Evolutionary conservation across 441 rosid species (phyloP).

Genomic region (Kokia cookei): DNA sequence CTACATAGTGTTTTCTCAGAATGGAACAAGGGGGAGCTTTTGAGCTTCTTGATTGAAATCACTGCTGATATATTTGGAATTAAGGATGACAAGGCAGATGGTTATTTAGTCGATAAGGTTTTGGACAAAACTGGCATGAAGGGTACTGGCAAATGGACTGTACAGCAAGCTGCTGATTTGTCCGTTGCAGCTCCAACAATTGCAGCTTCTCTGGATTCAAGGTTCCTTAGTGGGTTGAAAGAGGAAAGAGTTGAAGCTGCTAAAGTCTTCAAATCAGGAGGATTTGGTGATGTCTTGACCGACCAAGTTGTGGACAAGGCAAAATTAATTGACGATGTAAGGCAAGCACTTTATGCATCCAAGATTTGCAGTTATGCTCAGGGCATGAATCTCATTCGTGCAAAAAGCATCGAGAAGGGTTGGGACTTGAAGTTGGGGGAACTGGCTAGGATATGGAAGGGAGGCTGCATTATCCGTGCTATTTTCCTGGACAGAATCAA

Average conservation of each 20-base stretch:
- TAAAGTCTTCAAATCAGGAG: neutral
- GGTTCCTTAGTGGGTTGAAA: conserved; percentile 1
- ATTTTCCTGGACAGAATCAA: neutral
- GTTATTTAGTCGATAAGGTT: neutral
- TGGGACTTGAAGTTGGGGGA: conserved; percentile 5
- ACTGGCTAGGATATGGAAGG: conserved; percentile 5
- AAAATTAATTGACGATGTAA: conserved; percentile 1
- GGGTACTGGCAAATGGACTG: conserved; percentile 1
- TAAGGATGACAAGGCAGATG: neutral
- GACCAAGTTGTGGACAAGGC: neutral
- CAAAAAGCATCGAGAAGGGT: neutral
- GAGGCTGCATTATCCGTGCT: neutral
- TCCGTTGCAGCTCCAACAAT: neutral
- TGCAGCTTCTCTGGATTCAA: neutral
- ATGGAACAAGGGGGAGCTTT: conserved; percentile 1
- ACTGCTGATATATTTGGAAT: conserved; percentile 1
- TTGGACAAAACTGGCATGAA: conserved; percentile 2
- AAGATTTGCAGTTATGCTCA: conserved; percentile 6
- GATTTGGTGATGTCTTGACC: neutral
- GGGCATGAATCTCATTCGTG: conserved; percentile 3
- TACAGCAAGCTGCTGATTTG: conserved; percentile 2
- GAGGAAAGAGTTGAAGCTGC: conserved; percentile 1
- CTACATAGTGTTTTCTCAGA: neutral
- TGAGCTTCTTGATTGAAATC: conserved; percentile 3
- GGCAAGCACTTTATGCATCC: conserved; percentile 2